Percentiles rank a stretch among this genome's conserved stretches.
Evolutionary conservation across 805 yeast species (phyloP).

Genomic region (Lachancea mirantina): DNA sequence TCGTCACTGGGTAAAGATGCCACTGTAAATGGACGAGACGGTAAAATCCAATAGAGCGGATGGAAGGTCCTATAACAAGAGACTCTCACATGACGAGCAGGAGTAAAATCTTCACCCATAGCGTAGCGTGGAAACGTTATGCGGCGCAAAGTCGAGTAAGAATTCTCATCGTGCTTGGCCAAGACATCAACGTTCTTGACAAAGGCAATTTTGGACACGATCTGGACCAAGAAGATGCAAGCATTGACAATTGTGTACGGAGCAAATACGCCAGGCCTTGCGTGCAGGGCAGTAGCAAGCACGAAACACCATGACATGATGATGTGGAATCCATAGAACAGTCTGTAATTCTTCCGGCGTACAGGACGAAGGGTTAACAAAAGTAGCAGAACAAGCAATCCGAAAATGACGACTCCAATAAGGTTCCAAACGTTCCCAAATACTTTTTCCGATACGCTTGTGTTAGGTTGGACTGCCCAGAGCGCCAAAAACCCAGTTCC

Average conservation of each 20-base stretch:
- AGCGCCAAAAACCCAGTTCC: conserved; percentile 43
- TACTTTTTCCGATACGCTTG: conserved; percentile 31
- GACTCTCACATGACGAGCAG: conserved; percentile 56
- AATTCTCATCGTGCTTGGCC: conserved; percentile 12
- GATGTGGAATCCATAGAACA: conserved; percentile 54
- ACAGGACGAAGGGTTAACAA: conserved; percentile 43
- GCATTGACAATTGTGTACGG: conserved; percentile 26
- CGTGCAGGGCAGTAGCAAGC: conserved; percentile 47
- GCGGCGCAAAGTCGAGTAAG: conserved; percentile 16
- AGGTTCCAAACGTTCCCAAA: conserved; percentile 34
- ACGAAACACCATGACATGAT: conserved; percentile 41
- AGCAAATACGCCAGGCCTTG: conserved; percentile 58
- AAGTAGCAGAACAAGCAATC: conserved; percentile 32
- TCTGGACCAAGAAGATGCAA: conserved; percentile 14
- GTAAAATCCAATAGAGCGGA: conserved; percentile 41
- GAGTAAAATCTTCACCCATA: conserved; percentile 29
- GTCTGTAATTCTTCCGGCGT: conserved; percentile 42
- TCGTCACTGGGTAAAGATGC: conserved; percentile 39
- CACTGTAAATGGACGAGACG: conserved; percentile 66
- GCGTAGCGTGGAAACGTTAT: conserved; percentile 24
- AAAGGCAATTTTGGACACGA: conserved; percentile 12
- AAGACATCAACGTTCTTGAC: conserved; percentile 12
- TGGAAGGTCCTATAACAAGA: conserved; percentile 32
- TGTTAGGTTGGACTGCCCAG: conserved; percentile 39
- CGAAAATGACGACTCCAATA: conserved; percentile 44